phyloP scores from a whole-genome alignment of 208 protist genomes.

The Leishmania lainsoni region DNA sequence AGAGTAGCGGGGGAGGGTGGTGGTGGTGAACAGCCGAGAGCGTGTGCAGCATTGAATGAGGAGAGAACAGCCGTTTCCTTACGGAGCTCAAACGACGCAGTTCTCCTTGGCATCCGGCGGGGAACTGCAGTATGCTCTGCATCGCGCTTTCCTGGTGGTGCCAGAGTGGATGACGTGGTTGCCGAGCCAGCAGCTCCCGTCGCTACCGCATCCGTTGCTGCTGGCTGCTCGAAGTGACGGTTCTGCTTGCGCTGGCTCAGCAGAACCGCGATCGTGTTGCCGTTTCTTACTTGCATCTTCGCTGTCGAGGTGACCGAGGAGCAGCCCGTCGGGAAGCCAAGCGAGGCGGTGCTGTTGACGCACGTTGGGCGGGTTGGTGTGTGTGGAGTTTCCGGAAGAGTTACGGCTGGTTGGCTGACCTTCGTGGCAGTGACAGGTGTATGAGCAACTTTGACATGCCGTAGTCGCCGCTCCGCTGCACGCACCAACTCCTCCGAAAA shows the following conservation, averaged over 20 bases:
- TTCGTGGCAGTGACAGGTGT: neutral
- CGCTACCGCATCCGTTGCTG: neutral
- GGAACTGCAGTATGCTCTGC: neutral
- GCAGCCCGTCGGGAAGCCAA: neutral
- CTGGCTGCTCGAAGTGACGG: neutral
- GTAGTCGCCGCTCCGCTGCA: conserved; percentile 26
- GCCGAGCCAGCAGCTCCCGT: neutral
- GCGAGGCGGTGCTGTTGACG: neutral
- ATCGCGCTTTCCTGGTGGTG: neutral
- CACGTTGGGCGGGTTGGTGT: neutral
- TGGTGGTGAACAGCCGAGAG: neutral
- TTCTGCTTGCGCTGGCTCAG: conserved; percentile 7
- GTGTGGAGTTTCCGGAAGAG: neutral
- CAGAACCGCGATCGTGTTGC: neutral
- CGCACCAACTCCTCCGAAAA: conserved; percentile 32
- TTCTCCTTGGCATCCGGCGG: conserved; percentile 7
- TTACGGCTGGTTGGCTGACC: neutral
- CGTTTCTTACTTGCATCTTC: neutral
- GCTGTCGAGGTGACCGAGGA: neutral
- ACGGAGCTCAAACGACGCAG: neutral
- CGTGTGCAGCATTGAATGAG: neutral
- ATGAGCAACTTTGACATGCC: conserved; percentile 17
- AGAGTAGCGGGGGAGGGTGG: neutral
- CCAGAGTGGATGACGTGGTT: neutral
- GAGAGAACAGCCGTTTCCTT: neutral